These are phyloP conservation scores for Biscogniauxia mediterranea DNA, from an alignment of 2,329 filamentous ascomycete genomes.

Conservation along the genomic window DNA sequence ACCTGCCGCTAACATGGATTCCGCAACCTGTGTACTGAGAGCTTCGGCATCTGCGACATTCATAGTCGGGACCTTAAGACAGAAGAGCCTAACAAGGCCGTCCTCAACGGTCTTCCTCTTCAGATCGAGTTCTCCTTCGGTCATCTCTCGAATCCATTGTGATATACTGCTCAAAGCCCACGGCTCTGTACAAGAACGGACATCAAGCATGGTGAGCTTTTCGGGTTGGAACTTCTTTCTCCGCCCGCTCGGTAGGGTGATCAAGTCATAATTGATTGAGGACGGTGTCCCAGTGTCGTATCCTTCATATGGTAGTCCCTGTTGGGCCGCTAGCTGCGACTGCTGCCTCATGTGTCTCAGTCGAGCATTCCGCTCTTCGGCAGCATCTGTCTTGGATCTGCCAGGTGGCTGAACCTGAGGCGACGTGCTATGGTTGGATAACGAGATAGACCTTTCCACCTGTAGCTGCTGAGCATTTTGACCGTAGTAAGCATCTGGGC, in stretches of 20 bases:
- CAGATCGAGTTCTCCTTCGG: constrained; percentile 86
- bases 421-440: constrained; percentile 78
- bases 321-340: constrained; percentile 50
- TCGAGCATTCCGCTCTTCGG: constrained; percentile 60
- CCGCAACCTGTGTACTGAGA: constrained; percentile 73
- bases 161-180: constrained; percentile 92
- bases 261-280: constrained; percentile 73
- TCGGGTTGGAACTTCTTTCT: constrained; percentile 82
- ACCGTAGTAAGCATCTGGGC: constrained; percentile 51
- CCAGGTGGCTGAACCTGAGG: constrained; percentile 79
- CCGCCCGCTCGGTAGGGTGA: constrained; percentile 74
- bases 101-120: constrained; percentile 83
- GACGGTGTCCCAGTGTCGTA: constrained; percentile 55
- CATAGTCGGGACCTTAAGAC: constrained; percentile 94
- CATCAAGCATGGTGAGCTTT: constrained; percentile 78
- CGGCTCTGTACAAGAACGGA: constrained; percentile 80
- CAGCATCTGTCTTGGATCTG: constrained; percentile 90
- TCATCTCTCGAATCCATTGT: constrained; percentile 82
- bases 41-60: constrained; percentile 95
- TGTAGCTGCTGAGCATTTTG: constrained; percentile 44
- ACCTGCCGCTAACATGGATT: constrained; percentile 74
- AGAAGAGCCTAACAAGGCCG: constrained; percentile 84
- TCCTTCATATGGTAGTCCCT: constrained; percentile 52
- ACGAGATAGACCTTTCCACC: constrained; percentile 73
- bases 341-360: constrained; percentile 51